Evolutionary conservation across 441 rosid genomes (phyloP).

Genomic region (Erodium texanum): DNA sequence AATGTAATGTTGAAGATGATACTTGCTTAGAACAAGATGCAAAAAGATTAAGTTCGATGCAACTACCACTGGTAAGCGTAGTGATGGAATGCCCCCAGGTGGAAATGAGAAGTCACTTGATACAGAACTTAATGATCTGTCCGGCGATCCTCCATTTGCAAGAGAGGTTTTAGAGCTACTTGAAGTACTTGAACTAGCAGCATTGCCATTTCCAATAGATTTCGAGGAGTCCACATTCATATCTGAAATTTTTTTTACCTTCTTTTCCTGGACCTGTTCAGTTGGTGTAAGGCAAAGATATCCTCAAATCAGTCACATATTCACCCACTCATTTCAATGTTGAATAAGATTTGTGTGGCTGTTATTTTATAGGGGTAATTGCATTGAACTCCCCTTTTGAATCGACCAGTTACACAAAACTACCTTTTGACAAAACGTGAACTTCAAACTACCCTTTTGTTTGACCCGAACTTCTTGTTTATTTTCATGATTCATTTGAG

Average conservation of each 20-base stretch:
- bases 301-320: neutral
- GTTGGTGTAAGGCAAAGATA: neutral
- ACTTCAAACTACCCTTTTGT: too few relatives aligned
- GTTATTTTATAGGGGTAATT: neutral
- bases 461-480: too few relatives aligned
- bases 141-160: slow-evolving; percentile 58
- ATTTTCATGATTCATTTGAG: too few relatives aligned
- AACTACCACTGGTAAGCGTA: slow-evolving; percentile 89
- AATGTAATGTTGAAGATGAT: neutral
- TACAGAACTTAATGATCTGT: slow-evolving; percentile 31
- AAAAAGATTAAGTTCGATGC: slow-evolving; percentile 23
- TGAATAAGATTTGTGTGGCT: neutral
- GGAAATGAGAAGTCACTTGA: slow-evolving; percentile 57
- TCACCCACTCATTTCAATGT: neutral
- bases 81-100: slow-evolving; percentile 66
- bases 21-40: neutral
- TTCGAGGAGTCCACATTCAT: slow-evolving; percentile 68
- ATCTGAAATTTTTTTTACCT: slow-evolving; percentile 76
- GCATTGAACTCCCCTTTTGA: too few relatives aligned
- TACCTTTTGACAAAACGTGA: too few relatives aligned
- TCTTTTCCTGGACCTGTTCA: slow-evolving; percentile 83
- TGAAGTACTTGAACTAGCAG: slow-evolving; percentile 59
- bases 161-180: slow-evolving; percentile 34
- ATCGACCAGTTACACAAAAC: too few relatives aligned
- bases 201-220: slow-evolving; percentile 51